Evolutionary conservation across 345 rosid genomes (phyloP), one percentile per base, ranked within the genome.

Genomic region (Physaria fendleri): DNA sequence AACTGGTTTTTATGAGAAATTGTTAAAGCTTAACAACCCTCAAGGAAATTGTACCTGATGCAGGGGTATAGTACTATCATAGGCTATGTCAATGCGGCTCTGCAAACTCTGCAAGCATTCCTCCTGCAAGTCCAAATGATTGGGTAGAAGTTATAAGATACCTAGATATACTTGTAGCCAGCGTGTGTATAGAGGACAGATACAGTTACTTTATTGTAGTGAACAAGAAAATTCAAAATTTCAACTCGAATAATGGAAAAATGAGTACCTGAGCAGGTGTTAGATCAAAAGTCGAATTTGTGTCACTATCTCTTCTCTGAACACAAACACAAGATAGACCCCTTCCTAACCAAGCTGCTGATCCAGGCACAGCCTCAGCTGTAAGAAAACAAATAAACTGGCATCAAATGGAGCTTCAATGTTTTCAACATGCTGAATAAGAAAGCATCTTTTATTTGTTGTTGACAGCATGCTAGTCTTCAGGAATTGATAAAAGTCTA

Each of bases 281-380:
- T 71, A 93, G 76, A 83, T 89, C 97, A 85, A 93, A 93, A 9
- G 95, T 87, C 17, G 99, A 90, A 48, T 92, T 82, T 45, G 83
- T 77, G 55, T 93, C 97, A 53, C 78, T 85, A 68, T 85, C 99
- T 78, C 94, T 78, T 76, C 95, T 82, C 76, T 93, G 99, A 56
- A 90, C 99, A 54, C 99, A 93, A 43, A 93, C 99, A 59, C 99
- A 93, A 28, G 99, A 93, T 71, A 93, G 95, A 63, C 99, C 99
- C 65, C 92, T 75, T 17, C 97, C 99, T 57, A 89, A 79, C 97
- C 97, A 89, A 42, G 99, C 99, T 69, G 99, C 89, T 53, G 99
- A 92, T 79, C 98, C 98, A 70, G 95, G 95, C 59, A 85, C 99
- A 74, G 76, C 98, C 78, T 92, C 99, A 69, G 87, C 98, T 82